Evolutionary conservation across 2,329 filamentous ascomycete species (phyloP).

Genomic region (Fusarium hainanense): DNA sequence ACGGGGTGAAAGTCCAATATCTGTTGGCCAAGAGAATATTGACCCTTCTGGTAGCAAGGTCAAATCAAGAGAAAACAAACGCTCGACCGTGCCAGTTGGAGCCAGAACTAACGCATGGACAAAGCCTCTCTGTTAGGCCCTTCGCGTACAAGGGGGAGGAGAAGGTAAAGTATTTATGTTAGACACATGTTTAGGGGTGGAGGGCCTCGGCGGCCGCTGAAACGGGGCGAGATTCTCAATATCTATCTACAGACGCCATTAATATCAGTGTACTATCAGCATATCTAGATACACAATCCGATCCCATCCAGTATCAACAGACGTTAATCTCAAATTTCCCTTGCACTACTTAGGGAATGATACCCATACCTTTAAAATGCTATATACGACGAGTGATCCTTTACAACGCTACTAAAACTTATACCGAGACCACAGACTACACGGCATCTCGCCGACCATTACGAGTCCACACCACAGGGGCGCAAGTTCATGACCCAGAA

Average conservation of each 20-base stretch:
- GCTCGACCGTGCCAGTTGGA: neutral
- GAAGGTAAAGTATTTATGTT: conserved; percentile 22
- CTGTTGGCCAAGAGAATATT: conserved; percentile 1
- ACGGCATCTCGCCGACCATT: neutral
- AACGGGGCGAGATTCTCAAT: conserved; percentile 15
- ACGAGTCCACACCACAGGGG: neutral
- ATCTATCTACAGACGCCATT: conserved; percentile 22
- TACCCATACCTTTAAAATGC: neutral
- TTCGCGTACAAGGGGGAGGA: neutral
- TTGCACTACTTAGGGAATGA: neutral
- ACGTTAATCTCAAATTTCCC: neutral
- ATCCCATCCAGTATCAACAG: neutral
- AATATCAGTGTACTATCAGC: conserved; percentile 30
- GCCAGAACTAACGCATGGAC: neutral
- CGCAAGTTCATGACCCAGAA: neutral
- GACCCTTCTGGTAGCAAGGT: neutral
- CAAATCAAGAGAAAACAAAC: neutral
- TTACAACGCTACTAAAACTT: neutral
- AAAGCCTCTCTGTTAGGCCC: neutral
- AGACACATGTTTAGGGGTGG: conserved; percentile 32
- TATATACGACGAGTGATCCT: neutral
- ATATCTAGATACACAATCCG: neutral
- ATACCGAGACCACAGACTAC: neutral
- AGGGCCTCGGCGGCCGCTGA: conserved; percentile 27
- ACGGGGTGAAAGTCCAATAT: conserved; percentile 24